These are phyloP conservation scores for Diophrys sp. DNA, from an alignment of 73 alveolate genomes.

Conservation along the genomic window DNA sequence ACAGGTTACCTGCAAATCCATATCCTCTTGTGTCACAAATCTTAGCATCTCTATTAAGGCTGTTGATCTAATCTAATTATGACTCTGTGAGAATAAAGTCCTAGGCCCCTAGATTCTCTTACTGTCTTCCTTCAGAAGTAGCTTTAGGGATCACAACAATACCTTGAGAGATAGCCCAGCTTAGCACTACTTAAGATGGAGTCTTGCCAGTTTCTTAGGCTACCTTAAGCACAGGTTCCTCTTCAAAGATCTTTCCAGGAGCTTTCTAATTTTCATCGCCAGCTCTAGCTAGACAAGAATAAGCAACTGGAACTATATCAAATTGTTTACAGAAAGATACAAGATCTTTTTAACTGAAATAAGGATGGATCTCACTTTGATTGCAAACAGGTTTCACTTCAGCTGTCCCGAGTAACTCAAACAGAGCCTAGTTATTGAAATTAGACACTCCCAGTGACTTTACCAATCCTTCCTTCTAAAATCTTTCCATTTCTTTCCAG, in stretches of 20 bases:
- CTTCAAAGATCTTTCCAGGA: constrained; percentile 42
- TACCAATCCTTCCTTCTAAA: constrained; percentile 66
- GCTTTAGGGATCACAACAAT: constrained; percentile 69
- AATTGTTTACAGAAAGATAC: constrained; percentile 42
- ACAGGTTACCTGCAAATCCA: neutral
- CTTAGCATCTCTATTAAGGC: neutral
- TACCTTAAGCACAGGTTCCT: constrained; percentile 28
- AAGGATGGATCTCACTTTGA: constrained; percentile 69
- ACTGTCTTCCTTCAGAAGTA: constrained; percentile 57
- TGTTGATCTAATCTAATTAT: constrained; percentile 39
- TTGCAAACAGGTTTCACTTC: constrained; percentile 63
- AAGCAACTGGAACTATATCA: constrained; percentile 60
- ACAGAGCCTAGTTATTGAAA: constrained; percentile 56
- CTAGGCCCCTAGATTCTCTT: constrained; percentile 58
- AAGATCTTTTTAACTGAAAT: constrained; percentile 43
- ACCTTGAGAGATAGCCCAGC: constrained; percentile 76
- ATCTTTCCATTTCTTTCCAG: constrained; percentile 70
- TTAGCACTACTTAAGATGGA: constrained; percentile 63
- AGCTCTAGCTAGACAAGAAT: constrained; percentile 62
- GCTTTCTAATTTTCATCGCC: constrained; percentile 35
- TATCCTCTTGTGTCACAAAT: neutral
- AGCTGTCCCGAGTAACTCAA: constrained; percentile 53
- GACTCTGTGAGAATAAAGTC: constrained; percentile 44
- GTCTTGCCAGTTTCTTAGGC: constrained; percentile 54
- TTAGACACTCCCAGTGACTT: constrained; percentile 73